phyloP scores from a whole-genome alignment of 306 rosid genomes.

The Inga oerstediana region DNA sequence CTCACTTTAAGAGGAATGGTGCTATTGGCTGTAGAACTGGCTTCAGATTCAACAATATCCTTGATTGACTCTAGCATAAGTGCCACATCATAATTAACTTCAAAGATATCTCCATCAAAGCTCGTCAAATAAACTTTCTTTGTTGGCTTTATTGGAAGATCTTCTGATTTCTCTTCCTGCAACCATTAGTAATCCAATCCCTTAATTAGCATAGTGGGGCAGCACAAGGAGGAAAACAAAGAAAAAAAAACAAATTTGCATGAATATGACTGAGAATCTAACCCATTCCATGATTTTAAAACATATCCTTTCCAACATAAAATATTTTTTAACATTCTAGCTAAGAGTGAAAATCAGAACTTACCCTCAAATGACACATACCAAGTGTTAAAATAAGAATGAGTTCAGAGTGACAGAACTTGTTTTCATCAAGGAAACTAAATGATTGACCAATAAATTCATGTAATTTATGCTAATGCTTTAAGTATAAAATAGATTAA shows the following conservation, averaged over 20 bases:
- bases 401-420: not conserved
- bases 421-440: not conserved
- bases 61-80: conserved; percentile 60
- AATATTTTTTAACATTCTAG: not conserved
- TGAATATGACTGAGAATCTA: not conserved
- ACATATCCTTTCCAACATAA: not conserved
- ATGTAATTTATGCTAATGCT: not conserved
- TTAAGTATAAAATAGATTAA: not conserved
- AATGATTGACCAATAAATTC: not conserved
- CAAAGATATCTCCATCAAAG: conserved; percentile 59
- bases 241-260: not conserved
- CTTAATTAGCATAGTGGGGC: not conserved
- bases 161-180: conserved; percentile 35
- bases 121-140: conserved; percentile 60
- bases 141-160: conserved; percentile 27
- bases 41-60: conserved; percentile 42
- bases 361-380: not conserved
- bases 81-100: conserved; percentile 54
- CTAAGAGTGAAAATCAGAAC: not conserved
- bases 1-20: conserved; percentile 50
- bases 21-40: conserved; percentile 42
- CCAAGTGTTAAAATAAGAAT: not conserved
- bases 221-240: not conserved
- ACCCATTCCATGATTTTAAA: not conserved
- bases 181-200: conserved; percentile 1